A percentile compares a stretch with the other conserved stretches of the same genome.
These are phyloP conservation scores for Leccinum imitatum DNA, from an alignment of 768 basidiomycete species.

Conservation along the genomic window DNA sequence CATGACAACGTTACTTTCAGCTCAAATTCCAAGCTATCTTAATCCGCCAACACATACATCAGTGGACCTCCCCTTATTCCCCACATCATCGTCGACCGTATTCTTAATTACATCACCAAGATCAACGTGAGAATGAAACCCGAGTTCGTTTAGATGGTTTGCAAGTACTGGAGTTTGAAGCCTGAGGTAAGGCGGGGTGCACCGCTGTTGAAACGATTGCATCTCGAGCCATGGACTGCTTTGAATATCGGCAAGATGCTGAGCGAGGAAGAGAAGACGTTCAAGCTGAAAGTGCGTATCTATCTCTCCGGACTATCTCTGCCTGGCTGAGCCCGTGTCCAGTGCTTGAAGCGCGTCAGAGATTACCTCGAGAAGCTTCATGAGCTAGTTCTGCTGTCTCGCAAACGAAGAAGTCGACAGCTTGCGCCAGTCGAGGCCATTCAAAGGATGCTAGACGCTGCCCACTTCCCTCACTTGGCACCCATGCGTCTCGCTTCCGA, in stretches of 20 bases:
- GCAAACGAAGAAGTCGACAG: constrained; percentile 83
- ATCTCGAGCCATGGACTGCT: constrained; percentile 97
- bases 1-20: constrained; percentile 41
- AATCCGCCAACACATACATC: constrained; percentile 87
- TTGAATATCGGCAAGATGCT: constrained; percentile 58
- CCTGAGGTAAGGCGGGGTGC: constrained; percentile 91
- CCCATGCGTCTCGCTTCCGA: constrained; percentile 65
- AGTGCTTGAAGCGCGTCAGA: constrained; percentile 62
- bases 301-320: background rate
- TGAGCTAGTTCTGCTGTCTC: constrained; percentile 60
- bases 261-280: constrained; percentile 78
- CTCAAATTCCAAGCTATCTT: constrained; percentile 51
- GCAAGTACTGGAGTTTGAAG: constrained; percentile 97
- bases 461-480: constrained; percentile 67
- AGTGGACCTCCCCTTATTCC: constrained; percentile 91
- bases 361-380: constrained; percentile 76
- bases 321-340: constrained; percentile 6
- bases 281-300: constrained; percentile 76
- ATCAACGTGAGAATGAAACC: constrained; percentile 71
- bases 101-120: constrained; percentile 70
- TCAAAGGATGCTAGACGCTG: constrained; percentile 51
- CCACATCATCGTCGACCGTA: constrained; percentile 73
- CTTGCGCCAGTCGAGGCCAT: constrained; percentile 49
- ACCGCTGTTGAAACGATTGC: constrained; percentile 86
- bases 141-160: constrained; percentile 75